Evolutionary conservation across 1,284 basidiomycete species (phyloP).

Genomic region (Melampsora americana): DNA sequence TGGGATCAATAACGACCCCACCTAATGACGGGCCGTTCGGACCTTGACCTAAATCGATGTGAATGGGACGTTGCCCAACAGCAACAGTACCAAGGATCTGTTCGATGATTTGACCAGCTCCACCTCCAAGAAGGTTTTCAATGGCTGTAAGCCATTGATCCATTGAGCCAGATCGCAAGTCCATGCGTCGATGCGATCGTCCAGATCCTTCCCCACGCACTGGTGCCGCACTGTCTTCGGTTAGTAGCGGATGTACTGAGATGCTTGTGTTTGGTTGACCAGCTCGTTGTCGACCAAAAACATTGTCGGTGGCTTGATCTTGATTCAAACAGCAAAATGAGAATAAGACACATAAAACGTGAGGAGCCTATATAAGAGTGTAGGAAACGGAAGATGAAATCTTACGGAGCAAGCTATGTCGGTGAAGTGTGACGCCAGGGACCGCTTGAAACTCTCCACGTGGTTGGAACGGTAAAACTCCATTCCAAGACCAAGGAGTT

Average conservation of each 20-base stretch:
- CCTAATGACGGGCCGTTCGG: slow-evolving; percentile 44
- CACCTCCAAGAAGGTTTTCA: slow-evolving; percentile 75
- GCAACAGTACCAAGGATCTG: slow-evolving; percentile 60
- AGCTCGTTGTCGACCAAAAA: slow-evolving; percentile 14
- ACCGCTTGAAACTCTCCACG: slow-evolving; percentile 33
- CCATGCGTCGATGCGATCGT: slow-evolving; percentile 59
- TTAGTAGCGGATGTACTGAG: slow-evolving; percentile 73
- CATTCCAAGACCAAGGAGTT: slow-evolving; percentile 44
- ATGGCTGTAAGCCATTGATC: slow-evolving; percentile 72
- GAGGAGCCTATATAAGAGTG: background rate
- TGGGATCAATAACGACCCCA: slow-evolving; percentile 42
- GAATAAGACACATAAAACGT: background rate
- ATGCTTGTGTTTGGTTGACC: slow-evolving; percentile 46
- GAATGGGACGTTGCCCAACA: slow-evolving; percentile 36
- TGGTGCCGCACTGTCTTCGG: slow-evolving; percentile 58
- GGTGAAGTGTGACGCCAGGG: slow-evolving; percentile 15
- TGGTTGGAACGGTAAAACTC: slow-evolving; percentile 41
- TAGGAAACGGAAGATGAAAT: background rate
- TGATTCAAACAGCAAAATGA: background rate
- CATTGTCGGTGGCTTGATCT: slow-evolving; percentile 43
- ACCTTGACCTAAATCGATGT: slow-evolving; percentile 41
- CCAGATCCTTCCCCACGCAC: slow-evolving; percentile 59
- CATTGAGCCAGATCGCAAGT: slow-evolving; percentile 58
- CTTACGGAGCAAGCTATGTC: slow-evolving; percentile 35
- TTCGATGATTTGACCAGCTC: slow-evolving; percentile 77